phyloP scores from a whole-genome alignment of 1,284 basidiomycete genomes.

The Entoloma clypeatum region DNA sequence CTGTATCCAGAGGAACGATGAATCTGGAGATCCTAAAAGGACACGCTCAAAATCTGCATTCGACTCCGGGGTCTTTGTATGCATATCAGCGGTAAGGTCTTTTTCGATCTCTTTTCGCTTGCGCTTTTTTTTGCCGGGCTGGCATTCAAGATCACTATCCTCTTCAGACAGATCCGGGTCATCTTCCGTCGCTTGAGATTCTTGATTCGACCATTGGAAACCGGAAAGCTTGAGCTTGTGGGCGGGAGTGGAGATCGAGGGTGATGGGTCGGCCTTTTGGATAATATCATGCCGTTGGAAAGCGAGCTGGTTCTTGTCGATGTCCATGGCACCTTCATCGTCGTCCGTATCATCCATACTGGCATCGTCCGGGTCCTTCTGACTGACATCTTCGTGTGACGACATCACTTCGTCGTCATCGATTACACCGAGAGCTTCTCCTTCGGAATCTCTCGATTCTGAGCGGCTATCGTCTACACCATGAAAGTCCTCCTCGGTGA shows the following conservation, averaged over 20 bases:
- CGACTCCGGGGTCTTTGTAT: constrained; percentile 83
- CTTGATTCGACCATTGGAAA: constrained; percentile 64
- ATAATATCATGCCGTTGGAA: constrained; percentile 21
- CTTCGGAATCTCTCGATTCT: constrained; percentile 27
- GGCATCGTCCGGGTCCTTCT: constrained; percentile 15
- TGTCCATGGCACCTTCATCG: constrained; percentile 39
- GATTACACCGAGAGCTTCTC: constrained; percentile 27
- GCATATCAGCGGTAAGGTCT: constrained; percentile 84
- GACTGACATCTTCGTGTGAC: constrained; percentile 21
- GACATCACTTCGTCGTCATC: constrained; percentile 25
- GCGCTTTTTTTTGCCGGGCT: constrained; percentile 55
- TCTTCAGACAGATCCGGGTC: constrained; percentile 39
- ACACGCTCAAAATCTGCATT: constrained; percentile 93
- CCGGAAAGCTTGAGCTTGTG: constrained; percentile 55
- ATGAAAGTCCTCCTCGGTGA: constrained; percentile 56
- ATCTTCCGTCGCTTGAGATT: constrained; percentile 33
- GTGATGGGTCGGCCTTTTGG: constrained; percentile 14
- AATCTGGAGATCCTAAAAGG: constrained; percentile 94
- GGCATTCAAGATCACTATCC: constrained; percentile 49
- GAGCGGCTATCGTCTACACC: constrained; percentile 31
- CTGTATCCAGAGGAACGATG: constrained; percentile 97
- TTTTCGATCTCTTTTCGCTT: constrained; percentile 70
- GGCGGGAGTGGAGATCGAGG: constrained; percentile 22
- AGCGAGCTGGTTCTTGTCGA: constrained; percentile 34
- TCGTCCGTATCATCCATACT: constrained; percentile 27